Base-by-base conservation (phyloP, 805 yeast genomes). In the Lipomyces orientalis region DNA sequence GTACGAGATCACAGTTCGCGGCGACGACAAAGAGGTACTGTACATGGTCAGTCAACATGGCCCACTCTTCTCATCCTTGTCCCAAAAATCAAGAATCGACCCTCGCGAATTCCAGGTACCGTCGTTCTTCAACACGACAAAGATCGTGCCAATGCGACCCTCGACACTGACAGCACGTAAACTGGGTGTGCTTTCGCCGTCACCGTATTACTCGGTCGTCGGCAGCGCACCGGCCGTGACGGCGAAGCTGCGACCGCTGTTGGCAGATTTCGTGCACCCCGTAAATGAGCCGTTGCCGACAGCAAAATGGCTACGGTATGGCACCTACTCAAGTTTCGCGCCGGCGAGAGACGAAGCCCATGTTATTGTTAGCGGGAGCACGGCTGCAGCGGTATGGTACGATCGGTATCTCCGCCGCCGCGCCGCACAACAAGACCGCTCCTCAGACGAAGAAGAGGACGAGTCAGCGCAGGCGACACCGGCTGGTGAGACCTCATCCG, bases 11-110 rank as follows among this genome's bases (percentile, higher is more conserved):
- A 39, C 59, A 19, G 56, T 43, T 33, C 67, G 74, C 33, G 70
- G 71, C 1, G 65, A 66, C n/a, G 70, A 67, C 19, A 65, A 63
- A 31, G 95, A 93, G 77, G 86, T 93, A 0, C 83, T 85, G 68
- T 85, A 83, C 66, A 77, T 88, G 43, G 79, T 85, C 9, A 87
- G 90, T 2, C 85, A 85, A 22, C 85, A 85, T 54, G 92, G 88
- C 54, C 97, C 97, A 14, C 81, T 95, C 60, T 94, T 95, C 76
- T 85, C 97, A 5, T 89, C 97, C 0, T 79, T 89, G 49, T 83
- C 86, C 43, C 83, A 85, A 35, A 89, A 87, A 73, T 91, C 98
- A 0, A 80, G 84, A 25, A 79, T 93, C 62, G 98, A 95, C 76
- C 86, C 88, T 57, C 86, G 97, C 69, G 88, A 87, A 60, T 86